These are phyloP conservation scores for Tylopilus cervinicoccineus DNA, from an alignment of 768 basidiomycete species.

Conservation along the genomic window DNA sequence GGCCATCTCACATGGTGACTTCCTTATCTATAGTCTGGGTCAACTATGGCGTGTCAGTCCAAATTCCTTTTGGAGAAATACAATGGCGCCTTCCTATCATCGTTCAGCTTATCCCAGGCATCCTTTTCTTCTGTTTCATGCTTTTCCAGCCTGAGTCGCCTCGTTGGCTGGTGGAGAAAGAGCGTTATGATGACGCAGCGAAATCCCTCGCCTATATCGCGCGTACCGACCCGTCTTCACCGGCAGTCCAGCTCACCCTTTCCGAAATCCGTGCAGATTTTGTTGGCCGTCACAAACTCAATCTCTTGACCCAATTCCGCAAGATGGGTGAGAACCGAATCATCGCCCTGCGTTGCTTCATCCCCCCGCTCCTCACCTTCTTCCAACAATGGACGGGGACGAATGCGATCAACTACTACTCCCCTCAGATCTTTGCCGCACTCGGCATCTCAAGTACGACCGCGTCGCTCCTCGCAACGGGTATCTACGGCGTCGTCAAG, in stretches of 20 bases:
- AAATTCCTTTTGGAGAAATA: conserved; percentile 24
- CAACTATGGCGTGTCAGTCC: conserved; percentile 30
- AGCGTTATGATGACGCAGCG: conserved; percentile 33
- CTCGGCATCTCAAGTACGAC: conserved; percentile 33
- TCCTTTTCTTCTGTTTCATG: conserved; percentile 35
- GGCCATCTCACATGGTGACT: background rate
- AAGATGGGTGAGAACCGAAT: conserved; percentile 33
- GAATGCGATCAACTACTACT: conserved; percentile 41
- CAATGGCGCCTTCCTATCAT: conserved; percentile 39
- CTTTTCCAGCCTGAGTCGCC: conserved; percentile 40
- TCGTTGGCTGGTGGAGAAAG: conserved; percentile 37
- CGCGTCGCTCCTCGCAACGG: conserved; percentile 36
- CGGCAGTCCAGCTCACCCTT: conserved; percentile 29
- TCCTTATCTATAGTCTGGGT: conserved; percentile 30
- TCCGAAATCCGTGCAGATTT: conserved; percentile 35
- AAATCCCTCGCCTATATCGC: conserved; percentile 29
- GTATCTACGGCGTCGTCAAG: conserved; percentile 41
- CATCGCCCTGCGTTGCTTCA: conserved; percentile 29
- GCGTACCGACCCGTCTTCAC: conserved; percentile 21
- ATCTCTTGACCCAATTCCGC: conserved; percentile 25
- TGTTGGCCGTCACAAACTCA: conserved; percentile 26
- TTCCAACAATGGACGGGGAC: conserved; percentile 41
- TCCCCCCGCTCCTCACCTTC: conserved; percentile 33
- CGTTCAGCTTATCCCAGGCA: conserved; percentile 38
- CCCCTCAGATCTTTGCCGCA: conserved; percentile 33